These are phyloP conservation scores for Hypsizygus marmoreus DNA, from an alignment of 768 basidiomycete genomes.

Conservation along the genomic window DNA sequence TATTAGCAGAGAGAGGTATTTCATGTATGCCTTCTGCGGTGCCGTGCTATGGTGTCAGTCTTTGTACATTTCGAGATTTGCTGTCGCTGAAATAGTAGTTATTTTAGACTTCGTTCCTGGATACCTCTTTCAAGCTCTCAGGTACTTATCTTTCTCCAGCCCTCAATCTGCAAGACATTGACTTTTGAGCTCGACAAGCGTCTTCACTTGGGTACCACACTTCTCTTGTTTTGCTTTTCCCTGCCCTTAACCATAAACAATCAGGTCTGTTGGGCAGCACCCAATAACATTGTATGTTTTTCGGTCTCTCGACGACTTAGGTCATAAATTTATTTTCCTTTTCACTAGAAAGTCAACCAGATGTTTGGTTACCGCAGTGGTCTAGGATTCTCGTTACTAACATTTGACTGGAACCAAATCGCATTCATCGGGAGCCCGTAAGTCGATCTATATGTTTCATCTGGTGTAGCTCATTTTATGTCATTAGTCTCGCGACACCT, in stretches of 20 bases:
- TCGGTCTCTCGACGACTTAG: too few species aligned
- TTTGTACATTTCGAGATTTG: neutral
- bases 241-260: constrained; percentile 13
- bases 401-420: constrained; percentile 69
- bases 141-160: constrained; percentile 29
- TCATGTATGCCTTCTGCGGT: constrained; percentile 52
- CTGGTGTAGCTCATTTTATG: constrained; percentile 9
- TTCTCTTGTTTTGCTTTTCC: neutral
- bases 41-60: constrained; percentile 48
- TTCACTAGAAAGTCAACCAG: constrained; percentile 52
- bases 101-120: constrained; percentile 58
- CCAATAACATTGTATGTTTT: constrained; percentile 54
- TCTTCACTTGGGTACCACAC: constrained; percentile 56
- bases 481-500: constrained; percentile 45
- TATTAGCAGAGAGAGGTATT: constrained; percentile 60
- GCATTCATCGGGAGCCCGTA: constrained; percentile 64
- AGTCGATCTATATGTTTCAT: constrained; percentile 21
- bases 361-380: constrained; percentile 58
- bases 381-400: constrained; percentile 52
- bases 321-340: constrained; percentile 1
- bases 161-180: neutral
- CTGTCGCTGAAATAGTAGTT: neutral
- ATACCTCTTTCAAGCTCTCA: constrained; percentile 61
- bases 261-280: constrained; percentile 68
- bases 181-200: constrained; percentile 25